phyloP scores from a whole-genome alignment of 441 rosid species.

The Bocquillonia castaneifolia region DNA sequence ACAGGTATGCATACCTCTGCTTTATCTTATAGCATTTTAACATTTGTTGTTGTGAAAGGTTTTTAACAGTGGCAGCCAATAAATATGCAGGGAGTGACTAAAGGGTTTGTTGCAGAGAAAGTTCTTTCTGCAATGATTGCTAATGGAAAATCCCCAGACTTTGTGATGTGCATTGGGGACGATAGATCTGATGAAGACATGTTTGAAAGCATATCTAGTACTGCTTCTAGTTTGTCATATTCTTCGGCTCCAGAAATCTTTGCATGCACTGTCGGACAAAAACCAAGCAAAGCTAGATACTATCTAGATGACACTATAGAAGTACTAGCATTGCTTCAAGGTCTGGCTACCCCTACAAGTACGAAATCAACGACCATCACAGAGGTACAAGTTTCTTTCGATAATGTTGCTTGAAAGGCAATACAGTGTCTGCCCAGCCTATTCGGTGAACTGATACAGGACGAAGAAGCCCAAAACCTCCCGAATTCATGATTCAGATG shows the following conservation, averaged over 20 bases:
- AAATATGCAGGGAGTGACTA: constrained; percentile 47
- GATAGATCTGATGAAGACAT: constrained; percentile 61
- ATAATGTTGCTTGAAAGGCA: constrained; percentile 13
- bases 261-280: constrained; percentile 51
- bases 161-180: constrained; percentile 56
- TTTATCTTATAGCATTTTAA: not conserved
- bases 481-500: not conserved
- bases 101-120: constrained; percentile 46
- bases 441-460: not conserved
- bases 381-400: constrained; percentile 27
- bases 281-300: constrained; percentile 60
- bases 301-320: constrained; percentile 40
- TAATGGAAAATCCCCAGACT: constrained; percentile 37
- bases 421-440: not conserved
- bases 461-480: not conserved
- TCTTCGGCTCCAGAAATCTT: constrained; percentile 37
- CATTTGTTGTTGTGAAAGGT: not conserved
- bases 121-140: constrained; percentile 33
- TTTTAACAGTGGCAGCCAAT: constrained; percentile 25
- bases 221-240: constrained; percentile 24
- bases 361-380: constrained; percentile 16
- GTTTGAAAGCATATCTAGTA: constrained; percentile 45
- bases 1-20: constrained; percentile 38
- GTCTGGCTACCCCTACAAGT: constrained; percentile 29
- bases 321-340: constrained; percentile 33